phyloP scores from a whole-genome alignment of 2,329 filamentous ascomycete species.

The Cercospora citrullina region DNA sequence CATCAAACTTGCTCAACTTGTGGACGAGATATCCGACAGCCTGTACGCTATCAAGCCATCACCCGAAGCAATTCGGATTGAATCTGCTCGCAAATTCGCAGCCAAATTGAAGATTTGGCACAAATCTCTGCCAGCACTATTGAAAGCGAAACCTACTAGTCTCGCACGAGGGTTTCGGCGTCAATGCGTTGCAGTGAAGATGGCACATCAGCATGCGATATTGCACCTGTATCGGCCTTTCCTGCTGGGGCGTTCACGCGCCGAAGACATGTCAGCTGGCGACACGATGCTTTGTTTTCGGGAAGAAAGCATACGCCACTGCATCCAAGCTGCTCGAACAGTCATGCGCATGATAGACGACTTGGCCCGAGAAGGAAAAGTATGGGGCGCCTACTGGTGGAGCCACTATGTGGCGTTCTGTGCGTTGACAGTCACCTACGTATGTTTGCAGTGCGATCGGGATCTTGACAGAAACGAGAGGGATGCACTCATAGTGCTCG shows the following conservation, averaged over 20 bases:
- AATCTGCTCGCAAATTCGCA: not conserved
- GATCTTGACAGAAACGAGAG: not conserved
- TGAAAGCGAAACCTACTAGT: not conserved
- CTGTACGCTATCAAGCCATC: slow-evolving; percentile 42
- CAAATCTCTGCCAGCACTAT: not conserved
- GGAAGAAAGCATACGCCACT: not conserved
- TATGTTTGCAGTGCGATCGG: not conserved
- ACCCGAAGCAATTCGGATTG: not conserved
- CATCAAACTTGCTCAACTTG: slow-evolving; percentile 6
- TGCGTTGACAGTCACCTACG: not conserved
- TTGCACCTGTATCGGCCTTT: slow-evolving; percentile 41
- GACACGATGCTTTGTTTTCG: not conserved
- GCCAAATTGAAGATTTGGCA: not conserved
- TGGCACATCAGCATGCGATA: slow-evolving; percentile 40
- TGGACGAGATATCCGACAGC: not conserved
- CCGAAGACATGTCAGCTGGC: not conserved
- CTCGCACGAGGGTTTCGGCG: slow-evolving; percentile 46
- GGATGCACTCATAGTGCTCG: not conserved
- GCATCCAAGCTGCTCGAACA: not conserved
- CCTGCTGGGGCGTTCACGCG: slow-evolving; percentile 22
- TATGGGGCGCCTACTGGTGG: not conserved
- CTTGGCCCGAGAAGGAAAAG: not conserved
- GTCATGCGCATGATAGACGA: not conserved
- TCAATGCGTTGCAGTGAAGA: slow-evolving; percentile 37
- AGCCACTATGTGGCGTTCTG: not conserved